Evolutionary conservation across 345 rosid species (phyloP), one percentile per base, ranked within the genome.

Genomic region (Ailanthus altissimus): DNA sequence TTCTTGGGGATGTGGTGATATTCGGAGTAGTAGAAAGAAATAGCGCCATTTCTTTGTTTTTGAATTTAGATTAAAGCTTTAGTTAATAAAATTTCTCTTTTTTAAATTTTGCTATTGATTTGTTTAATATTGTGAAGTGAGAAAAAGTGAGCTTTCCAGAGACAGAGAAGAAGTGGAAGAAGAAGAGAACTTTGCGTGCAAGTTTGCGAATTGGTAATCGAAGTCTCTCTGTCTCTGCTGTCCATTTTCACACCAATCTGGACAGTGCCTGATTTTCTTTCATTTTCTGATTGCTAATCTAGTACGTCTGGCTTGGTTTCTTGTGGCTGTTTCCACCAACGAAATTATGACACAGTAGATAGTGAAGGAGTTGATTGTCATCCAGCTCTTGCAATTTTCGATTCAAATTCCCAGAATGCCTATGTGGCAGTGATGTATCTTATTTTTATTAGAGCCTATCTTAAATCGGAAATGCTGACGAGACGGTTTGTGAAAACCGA

Each of bases 101-200:
- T 18, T 2, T 20, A 11, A 5, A 20, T 54, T 20, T 54, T 9
- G 7, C 45, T 12, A 26, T 8, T 67, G 38, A 68, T 59, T 69
- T 68, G 28, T 63, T 49, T 20, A 9, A 21, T 7, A n/a, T 46
- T 4, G 25, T 16, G 40, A 3, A 10, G 42, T 25, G 32, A 25
- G 54, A 54, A 23, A 67, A 43, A 45, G 15, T 3, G 25, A 72
- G 1, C 32, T 21, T 47, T 77, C 21, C 13, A 50, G 72, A 56
- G 25, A 49, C 6, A 45, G 54, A 57, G 4, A 16, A 5, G 21
- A 36, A 5, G 18, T 4, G 49, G 43, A 49, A 50, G 7, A 42
- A 28, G 14, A 32, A 61, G 77, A 28, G 32, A 36, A 61, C 71
- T 57, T 72, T 78, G 86, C 84, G 84, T 78, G 51, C 84, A 78